Evolutionary conservation across 768 basidiomycete genomes (phyloP), one percentile per base, ranked within the genome.

Genomic region (Boletellus ananiceps): DNA sequence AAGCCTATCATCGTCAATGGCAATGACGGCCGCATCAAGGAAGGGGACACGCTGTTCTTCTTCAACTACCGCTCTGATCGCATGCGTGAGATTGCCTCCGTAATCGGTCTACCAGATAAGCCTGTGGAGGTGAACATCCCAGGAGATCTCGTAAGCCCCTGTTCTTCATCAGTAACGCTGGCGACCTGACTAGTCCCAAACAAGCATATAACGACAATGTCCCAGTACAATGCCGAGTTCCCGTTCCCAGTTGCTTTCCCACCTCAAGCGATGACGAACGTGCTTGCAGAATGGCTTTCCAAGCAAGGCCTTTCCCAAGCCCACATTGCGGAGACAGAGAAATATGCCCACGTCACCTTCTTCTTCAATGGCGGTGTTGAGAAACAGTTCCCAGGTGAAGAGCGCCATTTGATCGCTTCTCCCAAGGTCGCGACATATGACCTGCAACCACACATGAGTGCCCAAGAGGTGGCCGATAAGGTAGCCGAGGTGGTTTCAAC

Each of bases 41-140:
- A 92, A 49, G 77, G 74, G 37, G 93, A 96, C 68, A 94, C 93
- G 0, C 63, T 97, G 4, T 96, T 95, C 79, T 83, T 89, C 73
- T 97, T 95, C 83, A 97, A 97, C 74, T 96, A 97, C 69, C 85
- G 94, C 52, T 94, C 93, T 0, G 93, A 97, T 67, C 85, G 94
- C 46, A 91, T 97, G 88, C 83, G 93, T 40, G 93, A 97, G 70
- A 85, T 96, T 52, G 77, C 73, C n/a, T 71, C 79, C 25, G 81
- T 97, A 8, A 79, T 96, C 46, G 93, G 93, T 16, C 67, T 84
- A 4, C 81, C 83, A 3, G 84, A 90, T 57, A 91, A 88, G 68
- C 90, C 91, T 0, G 80, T 93, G 67, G 90, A 94, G 42, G 80
- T 90, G 33, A 76, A 80, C 21, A 70, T 95, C 15, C 93, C 93